These are phyloP conservation scores for Achaetomium macrosporum DNA, from an alignment of 2,329 filamentous ascomycete species.

Conservation along the genomic window DNA sequence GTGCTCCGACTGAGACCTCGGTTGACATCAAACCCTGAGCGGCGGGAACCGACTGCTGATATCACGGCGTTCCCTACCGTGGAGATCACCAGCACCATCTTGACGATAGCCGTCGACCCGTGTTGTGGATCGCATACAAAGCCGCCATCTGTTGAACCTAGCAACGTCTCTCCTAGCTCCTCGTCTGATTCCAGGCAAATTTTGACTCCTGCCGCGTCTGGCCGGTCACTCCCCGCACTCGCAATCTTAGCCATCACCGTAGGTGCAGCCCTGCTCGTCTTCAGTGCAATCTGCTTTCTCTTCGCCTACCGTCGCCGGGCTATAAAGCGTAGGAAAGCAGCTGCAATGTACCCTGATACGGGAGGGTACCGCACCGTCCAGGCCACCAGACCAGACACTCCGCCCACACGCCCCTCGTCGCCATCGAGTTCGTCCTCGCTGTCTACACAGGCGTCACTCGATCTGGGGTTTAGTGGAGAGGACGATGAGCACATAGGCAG, in stretches of 20 bases:
- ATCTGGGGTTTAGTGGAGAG: slow-evolving; percentile 2
- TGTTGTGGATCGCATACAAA: slow-evolving; percentile 6
- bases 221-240: not conserved
- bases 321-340: not conserved
- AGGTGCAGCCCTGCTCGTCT: slow-evolving; percentile 5
- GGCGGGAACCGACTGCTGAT: not conserved
- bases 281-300: not conserved
- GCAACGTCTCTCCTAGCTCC: not conserved
- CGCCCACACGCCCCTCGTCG: not conserved
- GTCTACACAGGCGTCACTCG: slow-evolving; percentile 7
- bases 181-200: not conserved
- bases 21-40: slow-evolving; percentile 5
- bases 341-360: slow-evolving; percentile 3
- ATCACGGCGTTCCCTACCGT: slow-evolving; percentile 3
- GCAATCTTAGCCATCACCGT: slow-evolving; percentile 7
- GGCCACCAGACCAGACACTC: not conserved
- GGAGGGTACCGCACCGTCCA: slow-evolving; percentile 2
- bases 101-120: slow-evolving; percentile 8
- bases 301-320: slow-evolving; percentile 10
- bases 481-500: not conserved
- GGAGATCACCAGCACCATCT: not conserved
- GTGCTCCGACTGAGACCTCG: slow-evolving; percentile 1
- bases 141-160: not conserved
- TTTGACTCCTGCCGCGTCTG: not conserved
- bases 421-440: slow-evolving; percentile 9